Evolutionary conservation across 805 yeast genomes (phyloP), one percentile per base, ranked within the genome.

Genomic region (Schwanniomyces yamadae): DNA sequence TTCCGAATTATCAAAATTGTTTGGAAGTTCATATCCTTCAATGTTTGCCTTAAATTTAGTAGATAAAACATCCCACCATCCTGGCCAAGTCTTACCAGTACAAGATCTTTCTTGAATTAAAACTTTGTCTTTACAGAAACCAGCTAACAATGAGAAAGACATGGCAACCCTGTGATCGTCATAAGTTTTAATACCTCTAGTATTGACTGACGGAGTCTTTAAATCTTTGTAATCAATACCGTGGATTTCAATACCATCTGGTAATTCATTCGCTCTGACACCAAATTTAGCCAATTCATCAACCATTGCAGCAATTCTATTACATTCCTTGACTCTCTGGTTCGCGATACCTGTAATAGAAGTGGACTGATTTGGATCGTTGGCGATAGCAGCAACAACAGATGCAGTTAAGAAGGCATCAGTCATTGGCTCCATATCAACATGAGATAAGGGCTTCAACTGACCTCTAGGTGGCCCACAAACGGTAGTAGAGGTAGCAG

Each of bases 351-450:
- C 99, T 23, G 84, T 80, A 51, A 93, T 93, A 5, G 84, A 75
- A 10, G 97, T 91, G 7, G 80, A 66, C 31, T 63, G 61, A 11
- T 55, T 48, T 33, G 65, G 66, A 28, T 62, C 69, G 15, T 43
- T 44, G 4, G 96, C 95, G 27, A 85, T 75, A n/a, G 99, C 96
- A 22, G 98, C 99, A 13, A 89, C 95, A 9, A 93, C 97, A 36
- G 95, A 78, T 0, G 99, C 99, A 11, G 99, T 93, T 52, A 93
- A 70, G 59, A 93, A 93, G 0, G 99, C 99, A 63, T 93, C 99
- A 0, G 99, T 93, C 99, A 93, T 93, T 36, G 99, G 98, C 65
- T 93, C 99, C 99, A 93, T 93, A 57, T 93, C 97, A 38, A 93
- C 83, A 43, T 70, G 75, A 9, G 79, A 69, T 44, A 93, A 68